These are phyloP conservation scores for Plicaturopsis crispa DNA, from an alignment of 768 basidiomycete genomes.

Conservation along the genomic window DNA sequence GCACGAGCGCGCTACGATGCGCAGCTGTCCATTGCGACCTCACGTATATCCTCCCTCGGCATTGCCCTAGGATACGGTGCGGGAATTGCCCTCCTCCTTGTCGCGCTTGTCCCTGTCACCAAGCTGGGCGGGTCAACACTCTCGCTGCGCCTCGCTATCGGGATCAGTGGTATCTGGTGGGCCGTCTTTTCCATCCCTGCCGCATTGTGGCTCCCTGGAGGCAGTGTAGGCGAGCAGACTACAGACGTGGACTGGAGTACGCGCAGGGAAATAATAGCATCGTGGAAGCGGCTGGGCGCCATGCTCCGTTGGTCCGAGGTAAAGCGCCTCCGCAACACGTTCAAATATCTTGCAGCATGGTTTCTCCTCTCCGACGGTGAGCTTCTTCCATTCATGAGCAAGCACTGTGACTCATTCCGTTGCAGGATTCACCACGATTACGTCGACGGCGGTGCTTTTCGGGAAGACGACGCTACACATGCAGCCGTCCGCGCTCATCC, in stretches of 20 bases:
- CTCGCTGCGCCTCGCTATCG: constrained; percentile 76
- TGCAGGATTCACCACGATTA: constrained; percentile 85
- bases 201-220: constrained; percentile 60
- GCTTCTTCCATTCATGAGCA: constrained; percentile 14
- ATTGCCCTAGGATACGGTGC: constrained; percentile 84
- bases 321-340: constrained; percentile 71
- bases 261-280: constrained; percentile 1
- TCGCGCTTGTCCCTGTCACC: constrained; percentile 74
- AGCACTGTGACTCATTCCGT: too few species aligned
- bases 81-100: constrained; percentile 69
- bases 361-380: constrained; percentile 88
- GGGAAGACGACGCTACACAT: constrained; percentile 85
- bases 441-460: constrained; percentile 86
- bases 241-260: constrained; percentile 12
- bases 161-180: constrained; percentile 87
- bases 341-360: constrained; percentile 88
- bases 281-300: constrained; percentile 69
- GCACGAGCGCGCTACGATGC: constrained; percentile 40
- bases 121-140: constrained; percentile 67
- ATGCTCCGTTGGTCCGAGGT: constrained; percentile 76
- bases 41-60: constrained; percentile 77
- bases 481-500: constrained; percentile 66
- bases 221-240: constrained; percentile 6
- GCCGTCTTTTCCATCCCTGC: constrained; percentile 74
- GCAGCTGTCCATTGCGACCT: constrained; percentile 63